Evolutionary conservation across 2,329 filamentous ascomycete genomes (phyloP).

Genomic region (Aspergillus viridinutans): DNA sequence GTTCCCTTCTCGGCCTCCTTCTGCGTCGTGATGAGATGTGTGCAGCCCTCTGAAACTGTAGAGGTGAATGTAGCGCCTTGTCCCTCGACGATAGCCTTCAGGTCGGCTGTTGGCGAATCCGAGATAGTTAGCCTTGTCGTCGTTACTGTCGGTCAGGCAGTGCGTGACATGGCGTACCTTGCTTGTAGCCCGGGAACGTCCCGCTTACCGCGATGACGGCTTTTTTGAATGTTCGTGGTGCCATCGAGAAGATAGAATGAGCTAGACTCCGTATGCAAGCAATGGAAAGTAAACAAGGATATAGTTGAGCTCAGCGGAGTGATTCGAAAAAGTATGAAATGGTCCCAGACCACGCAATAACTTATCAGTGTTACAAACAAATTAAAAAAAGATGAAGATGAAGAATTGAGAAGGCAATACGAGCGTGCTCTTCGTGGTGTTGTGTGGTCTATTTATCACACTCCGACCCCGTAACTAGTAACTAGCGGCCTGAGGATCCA

Average conservation of each 20-base stretch:
- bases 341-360: not conserved
- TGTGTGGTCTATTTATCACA: not conserved
- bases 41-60: conserved; percentile 29
- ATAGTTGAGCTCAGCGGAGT: not conserved
- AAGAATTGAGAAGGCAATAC: not conserved
- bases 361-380: not conserved
- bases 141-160: not conserved
- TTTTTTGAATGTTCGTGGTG: conserved; percentile 21
- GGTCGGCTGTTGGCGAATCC: conserved; percentile 19
- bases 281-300: not conserved
- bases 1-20: conserved; percentile 35
- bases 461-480: not conserved
- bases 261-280: not conserved
- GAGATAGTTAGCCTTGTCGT: not conserved
- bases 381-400: not conserved
- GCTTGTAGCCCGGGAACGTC: conserved; percentile 53
- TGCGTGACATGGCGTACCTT: conserved; percentile 32
- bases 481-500: not conserved
- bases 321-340: not conserved
- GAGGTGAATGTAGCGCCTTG: conserved; percentile 32
- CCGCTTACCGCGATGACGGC: conserved; percentile 55
- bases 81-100: conserved; percentile 30
- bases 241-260: not conserved
- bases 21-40: conserved; percentile 36
- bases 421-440: not conserved